Evolutionary conservation across 2,329 filamentous ascomycete species (phyloP).

Genomic region (Penicillium sclerotigenum): DNA sequence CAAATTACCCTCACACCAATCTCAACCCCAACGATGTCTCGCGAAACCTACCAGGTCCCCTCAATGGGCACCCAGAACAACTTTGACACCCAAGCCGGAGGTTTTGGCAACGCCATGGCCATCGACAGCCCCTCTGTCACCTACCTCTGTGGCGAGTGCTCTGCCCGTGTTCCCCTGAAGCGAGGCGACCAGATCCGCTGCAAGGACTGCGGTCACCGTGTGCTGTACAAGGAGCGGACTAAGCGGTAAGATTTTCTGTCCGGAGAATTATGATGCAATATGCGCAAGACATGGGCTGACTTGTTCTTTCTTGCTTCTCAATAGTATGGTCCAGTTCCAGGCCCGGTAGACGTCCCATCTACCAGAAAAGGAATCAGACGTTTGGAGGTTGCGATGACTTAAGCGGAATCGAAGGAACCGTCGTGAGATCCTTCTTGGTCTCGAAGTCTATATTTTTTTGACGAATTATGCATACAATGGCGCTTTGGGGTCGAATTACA

Average conservation of each 20-base stretch:
- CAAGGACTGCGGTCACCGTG: slow-evolving; percentile 89
- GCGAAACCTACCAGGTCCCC: slow-evolving; percentile 76
- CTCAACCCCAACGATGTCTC: slow-evolving; percentile 51
- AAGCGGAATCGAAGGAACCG: slow-evolving; percentile 7
- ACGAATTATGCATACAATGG: slow-evolving; percentile 33
- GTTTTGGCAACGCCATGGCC: slow-evolving; percentile 39
- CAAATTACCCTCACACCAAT: not conserved
- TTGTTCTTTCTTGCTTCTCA: slow-evolving; percentile 6
- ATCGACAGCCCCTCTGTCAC: slow-evolving; percentile 58
- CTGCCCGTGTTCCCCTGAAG: slow-evolving; percentile 69
- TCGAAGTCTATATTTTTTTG: slow-evolving; percentile 5
- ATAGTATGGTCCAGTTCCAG: slow-evolving; percentile 97
- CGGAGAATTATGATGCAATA: slow-evolving; percentile 1
- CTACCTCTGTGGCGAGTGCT: slow-evolving; percentile 83
- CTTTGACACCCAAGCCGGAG: slow-evolving; percentile 42
- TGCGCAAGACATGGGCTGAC: slow-evolving; percentile 10
- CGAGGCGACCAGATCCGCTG: slow-evolving; percentile 79
- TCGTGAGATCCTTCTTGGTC: slow-evolving; percentile 11
- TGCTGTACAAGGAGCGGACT: slow-evolving; percentile 96
- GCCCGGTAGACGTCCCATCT: slow-evolving; percentile 61
- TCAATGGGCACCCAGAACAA: slow-evolving; percentile 47
- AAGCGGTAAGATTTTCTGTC: slow-evolving; percentile 68
- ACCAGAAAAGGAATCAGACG: not conserved
- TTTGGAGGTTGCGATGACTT: not conserved
- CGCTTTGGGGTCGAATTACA: slow-evolving; percentile 29